Evolutionary conservation across 1,284 basidiomycete species (phyloP).

Genomic region (Tausonia pullulans): DNA sequence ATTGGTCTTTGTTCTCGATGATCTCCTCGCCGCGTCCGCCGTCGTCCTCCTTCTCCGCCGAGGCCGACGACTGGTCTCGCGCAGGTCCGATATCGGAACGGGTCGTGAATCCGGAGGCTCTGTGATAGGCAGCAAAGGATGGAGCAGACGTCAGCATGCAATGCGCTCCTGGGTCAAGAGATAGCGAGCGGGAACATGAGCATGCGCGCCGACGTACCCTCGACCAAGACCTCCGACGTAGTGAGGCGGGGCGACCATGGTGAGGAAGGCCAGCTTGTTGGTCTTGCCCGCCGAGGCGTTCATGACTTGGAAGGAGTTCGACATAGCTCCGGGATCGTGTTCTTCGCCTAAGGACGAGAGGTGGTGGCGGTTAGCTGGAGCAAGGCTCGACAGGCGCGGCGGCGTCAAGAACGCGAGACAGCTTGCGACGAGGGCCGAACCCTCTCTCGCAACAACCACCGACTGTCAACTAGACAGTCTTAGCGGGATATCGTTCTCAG

Average conservation of each 20-base stretch:
- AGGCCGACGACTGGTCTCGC: conserved; percentile 59
- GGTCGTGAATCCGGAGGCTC: conserved; percentile 95
- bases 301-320: conserved; percentile 13
- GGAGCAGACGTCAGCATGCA: not conserved
- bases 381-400: no score
- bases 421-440: no score
- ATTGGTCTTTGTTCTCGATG: conserved; percentile 75
- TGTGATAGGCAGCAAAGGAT: conserved; percentile 25
- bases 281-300: conserved; percentile 25
- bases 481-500: no score
- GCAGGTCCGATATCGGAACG: conserved; percentile 98
- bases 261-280: conserved; percentile 69
- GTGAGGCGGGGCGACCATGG: conserved; percentile 79
- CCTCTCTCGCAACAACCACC: no score
- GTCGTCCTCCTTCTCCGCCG: conserved; percentile 44
- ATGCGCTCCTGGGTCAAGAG: not conserved
- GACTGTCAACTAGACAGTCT: no score
- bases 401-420: no score
- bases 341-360: not conserved
- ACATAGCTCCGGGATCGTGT: not conserved
- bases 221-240: conserved; percentile 94
- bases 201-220: conserved; percentile 47
- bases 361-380: not conserved
- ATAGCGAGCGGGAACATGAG: not conserved
- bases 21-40: conserved; percentile 72